phyloP scores from a whole-genome alignment of 768 basidiomycete genomes.

The Hypholoma fasciculare region DNA sequence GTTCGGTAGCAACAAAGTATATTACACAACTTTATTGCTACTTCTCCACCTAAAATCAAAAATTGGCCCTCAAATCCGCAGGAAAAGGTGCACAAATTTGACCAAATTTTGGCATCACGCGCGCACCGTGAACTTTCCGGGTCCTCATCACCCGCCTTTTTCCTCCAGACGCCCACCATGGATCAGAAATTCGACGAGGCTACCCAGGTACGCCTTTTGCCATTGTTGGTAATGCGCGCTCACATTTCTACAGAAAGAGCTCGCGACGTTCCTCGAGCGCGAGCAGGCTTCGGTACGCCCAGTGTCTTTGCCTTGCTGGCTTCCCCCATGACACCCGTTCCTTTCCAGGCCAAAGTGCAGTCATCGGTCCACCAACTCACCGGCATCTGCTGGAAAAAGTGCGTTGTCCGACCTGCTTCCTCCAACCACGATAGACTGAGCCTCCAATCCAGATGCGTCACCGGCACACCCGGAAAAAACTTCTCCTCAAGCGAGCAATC shows the following conservation, averaged over 20 bases:
- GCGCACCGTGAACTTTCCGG: no score
- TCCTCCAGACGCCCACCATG: constrained; percentile 30
- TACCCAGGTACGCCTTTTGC: constrained; percentile 54
- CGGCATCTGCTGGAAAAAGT: constrained; percentile 93
- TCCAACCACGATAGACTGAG: constrained; percentile 1
- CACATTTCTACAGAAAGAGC: constrained; percentile 65
- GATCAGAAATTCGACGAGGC: constrained; percentile 72
- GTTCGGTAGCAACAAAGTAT: no score
- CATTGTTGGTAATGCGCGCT: background rate
- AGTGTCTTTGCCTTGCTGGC: background rate
- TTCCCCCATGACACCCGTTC: constrained; percentile 10
- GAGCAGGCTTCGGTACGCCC: constrained; percentile 74
- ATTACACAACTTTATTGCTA: no score
- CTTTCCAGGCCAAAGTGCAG: constrained; percentile 50
- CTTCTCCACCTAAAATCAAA: no score
- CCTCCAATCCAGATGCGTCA: constrained; percentile 63
- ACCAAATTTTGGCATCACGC: no score
- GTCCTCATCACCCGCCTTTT: no score
- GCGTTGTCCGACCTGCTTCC: constrained; percentile 26
- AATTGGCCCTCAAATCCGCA: no score
- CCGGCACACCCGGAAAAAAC: constrained; percentile 71
- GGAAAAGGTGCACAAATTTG: no score
- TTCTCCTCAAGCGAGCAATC: constrained; percentile 80
- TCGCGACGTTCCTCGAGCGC: constrained; percentile 73
- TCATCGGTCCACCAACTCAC: constrained; percentile 76